Evolutionary conservation across 331 rosid species (phyloP).

Genomic region (Saraca asoca): DNA sequence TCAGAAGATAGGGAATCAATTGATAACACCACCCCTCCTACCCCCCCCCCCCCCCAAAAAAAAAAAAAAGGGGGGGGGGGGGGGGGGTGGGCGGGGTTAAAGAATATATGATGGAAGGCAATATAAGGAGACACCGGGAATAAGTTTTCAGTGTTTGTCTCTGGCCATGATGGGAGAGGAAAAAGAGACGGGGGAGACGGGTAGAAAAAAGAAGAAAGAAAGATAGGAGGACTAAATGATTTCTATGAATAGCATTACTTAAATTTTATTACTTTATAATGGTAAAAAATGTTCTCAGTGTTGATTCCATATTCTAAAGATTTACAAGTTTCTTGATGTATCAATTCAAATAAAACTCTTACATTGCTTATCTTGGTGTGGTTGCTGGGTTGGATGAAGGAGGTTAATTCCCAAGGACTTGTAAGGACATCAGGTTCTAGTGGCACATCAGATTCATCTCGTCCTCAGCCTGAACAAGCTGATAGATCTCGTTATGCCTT

Average conservation of each 20-base stretch:
- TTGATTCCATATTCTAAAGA: slow-evolving; percentile 15
- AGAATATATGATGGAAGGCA: slow-evolving; percentile 6
- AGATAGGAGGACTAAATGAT: background rate
- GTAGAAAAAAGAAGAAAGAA: background rate
- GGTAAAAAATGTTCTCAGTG: background rate
- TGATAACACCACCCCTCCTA: too few species aligned
- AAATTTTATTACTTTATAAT: slow-evolving; percentile 1
- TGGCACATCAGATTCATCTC: slow-evolving; percentile 54
- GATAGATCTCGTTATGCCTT: slow-evolving; percentile 56
- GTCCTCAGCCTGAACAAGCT: slow-evolving; percentile 62
- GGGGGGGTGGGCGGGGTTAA: too few species aligned
- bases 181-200: too few species aligned
- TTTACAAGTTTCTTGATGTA: slow-evolving; percentile 22
- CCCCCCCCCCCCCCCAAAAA: too few species aligned
- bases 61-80: too few species aligned
- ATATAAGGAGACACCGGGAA: background rate
- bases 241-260: background rate
- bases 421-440: slow-evolving; percentile 61
- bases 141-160: background rate
- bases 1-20: too few species aligned
- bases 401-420: slow-evolving; percentile 60
- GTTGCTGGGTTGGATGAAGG: slow-evolving; percentile 57
- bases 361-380: slow-evolving; percentile 28
- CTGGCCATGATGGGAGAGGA: background rate
- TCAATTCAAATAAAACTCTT: slow-evolving; percentile 21